phyloP scores from a whole-genome alignment of 2,329 filamentous ascomycete species.

The Neurospora sp. region DNA sequence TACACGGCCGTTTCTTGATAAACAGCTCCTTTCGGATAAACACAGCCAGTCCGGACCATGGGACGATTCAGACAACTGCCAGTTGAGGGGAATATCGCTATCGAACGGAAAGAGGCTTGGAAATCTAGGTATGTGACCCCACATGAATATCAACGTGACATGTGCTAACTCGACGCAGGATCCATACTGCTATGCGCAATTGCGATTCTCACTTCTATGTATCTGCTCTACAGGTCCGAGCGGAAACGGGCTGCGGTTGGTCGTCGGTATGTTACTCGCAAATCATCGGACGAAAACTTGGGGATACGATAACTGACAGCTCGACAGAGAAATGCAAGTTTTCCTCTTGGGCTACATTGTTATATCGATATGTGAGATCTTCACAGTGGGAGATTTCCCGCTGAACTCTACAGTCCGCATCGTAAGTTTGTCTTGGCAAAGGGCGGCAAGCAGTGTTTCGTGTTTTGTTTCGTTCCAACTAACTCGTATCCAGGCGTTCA shows the following conservation, averaged over 20 bases:
- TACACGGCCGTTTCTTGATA: neutral
- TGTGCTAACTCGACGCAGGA: slow-evolving; percentile 39
- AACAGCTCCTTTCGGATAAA: slow-evolving; percentile 53
- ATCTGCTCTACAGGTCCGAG: slow-evolving; percentile 72
- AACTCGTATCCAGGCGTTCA: slow-evolving; percentile 56
- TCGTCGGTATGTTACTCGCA: slow-evolving; percentile 53
- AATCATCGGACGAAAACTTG: neutral
- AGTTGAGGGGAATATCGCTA: slow-evolving; percentile 65
- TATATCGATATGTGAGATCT: slow-evolving; percentile 90
- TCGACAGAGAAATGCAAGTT: slow-evolving; percentile 80
- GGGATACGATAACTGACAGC: slow-evolving; percentile 7
- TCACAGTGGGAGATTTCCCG: slow-evolving; percentile 85
- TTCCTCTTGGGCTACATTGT: slow-evolving; percentile 82
- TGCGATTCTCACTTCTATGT: slow-evolving; percentile 58
- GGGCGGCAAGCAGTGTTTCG: neutral
- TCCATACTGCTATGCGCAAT: slow-evolving; percentile 76
- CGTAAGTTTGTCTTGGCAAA: slow-evolving; percentile 38
- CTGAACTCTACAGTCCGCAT: slow-evolving; percentile 60
- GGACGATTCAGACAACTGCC: slow-evolving; percentile 50
- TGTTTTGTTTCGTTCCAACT: neutral
- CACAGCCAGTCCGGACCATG: slow-evolving; percentile 50
- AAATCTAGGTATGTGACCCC: slow-evolving; percentile 61
- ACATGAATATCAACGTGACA: neutral
- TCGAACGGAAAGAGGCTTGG: slow-evolving; percentile 57
- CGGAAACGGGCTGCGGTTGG: slow-evolving; percentile 90